Base-by-base conservation (phyloP, 345 rosid species). In the Heritiera littoralis region DNA sequence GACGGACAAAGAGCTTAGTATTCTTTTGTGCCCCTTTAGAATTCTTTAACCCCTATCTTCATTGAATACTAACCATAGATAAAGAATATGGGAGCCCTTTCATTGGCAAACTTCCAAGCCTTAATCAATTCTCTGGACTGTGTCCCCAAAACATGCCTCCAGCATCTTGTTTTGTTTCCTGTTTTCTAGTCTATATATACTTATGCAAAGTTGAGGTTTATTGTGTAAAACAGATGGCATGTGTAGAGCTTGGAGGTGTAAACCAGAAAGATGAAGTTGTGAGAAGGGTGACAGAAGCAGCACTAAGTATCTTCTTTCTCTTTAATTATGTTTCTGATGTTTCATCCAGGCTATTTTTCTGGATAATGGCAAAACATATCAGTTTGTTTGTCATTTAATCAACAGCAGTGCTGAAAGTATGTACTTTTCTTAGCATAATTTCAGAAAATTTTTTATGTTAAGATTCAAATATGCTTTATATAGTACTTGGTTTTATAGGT, bases 281-380 rank as follows among this genome's bases (percentile, higher is more conserved):
- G 85, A 89, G 87, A 82, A 83, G 84, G 89, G 89, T 93, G 74
- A 87, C 87, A 78, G 98, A 91, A 75, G 94, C 98, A 0, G 92
- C 85, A 78, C 84, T 66, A 83, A 87, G 97, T 93, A 87, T 83
- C 58, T 81, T 60, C 64, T 77, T 35, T 35, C 30, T 65, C 61
- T 77, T 77, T 75, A 32, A 41, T 59, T 75, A 43, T 61, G n/a
- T 9, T 61, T 76, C 9, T 63, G 11, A 8, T 46, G 54, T 75
- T 46, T 38, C 28, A 3, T 71, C 40, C 28, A 28, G 5, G 7
- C 40, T 71, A 71, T 30, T 49, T 71, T 49, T 49, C 74, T 28
- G 20, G 59, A 14, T 49, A 49, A 28, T 38, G 6, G 28, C 2
- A 51, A 51, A 14, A 15, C 51, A 30, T 71, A 9, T 23, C 35